Conservation (phyloP, 148 eudicot genomes). For the Fagopyrum tataricum region DNA sequence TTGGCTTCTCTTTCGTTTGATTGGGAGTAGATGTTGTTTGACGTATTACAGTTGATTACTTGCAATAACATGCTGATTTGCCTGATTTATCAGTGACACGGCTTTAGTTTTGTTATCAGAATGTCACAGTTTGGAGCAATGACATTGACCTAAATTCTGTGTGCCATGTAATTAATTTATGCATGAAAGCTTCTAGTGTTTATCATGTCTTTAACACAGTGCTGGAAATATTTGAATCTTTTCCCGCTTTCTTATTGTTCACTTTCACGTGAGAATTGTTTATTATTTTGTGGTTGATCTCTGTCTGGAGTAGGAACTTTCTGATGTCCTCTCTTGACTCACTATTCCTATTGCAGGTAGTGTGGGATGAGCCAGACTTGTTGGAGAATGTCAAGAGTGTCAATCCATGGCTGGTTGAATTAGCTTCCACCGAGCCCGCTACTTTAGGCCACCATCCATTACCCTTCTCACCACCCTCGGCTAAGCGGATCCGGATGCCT, state of each 20-base stretch:
- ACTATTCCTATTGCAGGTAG: slow-evolving; percentile 42
- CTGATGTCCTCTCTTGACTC: neutral
- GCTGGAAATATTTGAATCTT: neutral
- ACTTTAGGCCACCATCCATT: slow-evolving; percentile 39
- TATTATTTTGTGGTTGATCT: neutral
- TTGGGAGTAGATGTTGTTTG: slow-evolving; percentile 1
- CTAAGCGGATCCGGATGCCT: slow-evolving; percentile 60
- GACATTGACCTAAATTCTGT: neutral
- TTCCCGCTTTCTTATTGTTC: neutral
- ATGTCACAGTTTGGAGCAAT: neutral
- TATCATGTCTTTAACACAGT: neutral
- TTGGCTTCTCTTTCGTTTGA: neutral
- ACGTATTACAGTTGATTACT: neutral
- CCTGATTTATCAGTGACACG: neutral
- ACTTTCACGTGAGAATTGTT: neutral
- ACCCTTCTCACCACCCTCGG: slow-evolving; percentile 66
- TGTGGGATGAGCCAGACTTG: slow-evolving; percentile 96
- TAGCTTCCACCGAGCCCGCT: slow-evolving; percentile 70
- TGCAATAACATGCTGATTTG: neutral
- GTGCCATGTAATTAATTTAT: neutral
- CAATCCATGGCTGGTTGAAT: slow-evolving; percentile 93
- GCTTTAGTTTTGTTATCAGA: slow-evolving; percentile 1
- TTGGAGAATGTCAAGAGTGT: slow-evolving; percentile 89
- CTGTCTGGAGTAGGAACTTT: neutral
- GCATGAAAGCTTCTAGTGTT: neutral